A percentile compares a stretch with the other conserved stretches of the same genome.
These are phyloP conservation scores for Candida sakaeoensis DNA, from an alignment of 805 yeast species.

Conservation along the genomic window DNA sequence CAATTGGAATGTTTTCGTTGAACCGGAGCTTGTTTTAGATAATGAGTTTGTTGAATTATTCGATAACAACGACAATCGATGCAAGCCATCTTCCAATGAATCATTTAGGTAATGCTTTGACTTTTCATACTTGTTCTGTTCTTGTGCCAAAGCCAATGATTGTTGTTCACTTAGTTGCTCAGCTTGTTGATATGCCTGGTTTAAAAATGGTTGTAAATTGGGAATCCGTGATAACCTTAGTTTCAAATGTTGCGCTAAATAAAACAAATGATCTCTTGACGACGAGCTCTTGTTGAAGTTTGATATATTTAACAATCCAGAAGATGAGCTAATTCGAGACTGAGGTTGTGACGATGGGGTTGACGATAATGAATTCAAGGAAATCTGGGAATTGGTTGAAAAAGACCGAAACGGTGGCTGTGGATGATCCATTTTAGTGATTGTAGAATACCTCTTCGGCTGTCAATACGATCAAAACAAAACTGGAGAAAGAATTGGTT, in stretches of 20 bases:
- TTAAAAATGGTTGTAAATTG: conserved; percentile 65
- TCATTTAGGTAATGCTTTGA: not conserved
- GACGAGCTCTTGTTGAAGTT: conserved; percentile 63
- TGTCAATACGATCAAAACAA: too few relatives aligned
- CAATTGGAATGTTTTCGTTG: not conserved
- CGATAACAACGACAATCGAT: conserved; percentile 28
- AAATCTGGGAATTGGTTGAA: conserved; percentile 24
- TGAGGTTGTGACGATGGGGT: conserved; percentile 10
- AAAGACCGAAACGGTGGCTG: conserved; percentile 32
- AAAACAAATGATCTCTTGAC: conserved; percentile 65
- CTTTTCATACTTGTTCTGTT: conserved; percentile 10
- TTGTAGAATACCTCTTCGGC: too few relatives aligned
- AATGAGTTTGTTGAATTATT: conserved; percentile 31
- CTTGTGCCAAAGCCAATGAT: conserved; percentile 49
- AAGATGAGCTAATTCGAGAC: conserved; percentile 34
- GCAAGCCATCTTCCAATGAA: conserved; percentile 1
- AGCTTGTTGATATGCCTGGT: conserved; percentile 60
- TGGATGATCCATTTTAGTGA: conserved; percentile 11
- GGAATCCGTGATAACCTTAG: conserved; percentile 55
- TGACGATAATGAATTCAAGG: conserved; percentile 23
- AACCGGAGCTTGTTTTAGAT: conserved; percentile 1
- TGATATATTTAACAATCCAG: conserved; percentile 45
- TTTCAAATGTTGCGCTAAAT: conserved; percentile 57
- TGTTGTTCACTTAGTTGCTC: conserved; percentile 72
- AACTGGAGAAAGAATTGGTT: too few relatives aligned